A percentile compares a stretch with the other conserved stretches of the same genome.
phyloP scores from a whole-genome alignment of 2,329 filamentous ascomycete species.

The Laburnicola sp. region DNA sequence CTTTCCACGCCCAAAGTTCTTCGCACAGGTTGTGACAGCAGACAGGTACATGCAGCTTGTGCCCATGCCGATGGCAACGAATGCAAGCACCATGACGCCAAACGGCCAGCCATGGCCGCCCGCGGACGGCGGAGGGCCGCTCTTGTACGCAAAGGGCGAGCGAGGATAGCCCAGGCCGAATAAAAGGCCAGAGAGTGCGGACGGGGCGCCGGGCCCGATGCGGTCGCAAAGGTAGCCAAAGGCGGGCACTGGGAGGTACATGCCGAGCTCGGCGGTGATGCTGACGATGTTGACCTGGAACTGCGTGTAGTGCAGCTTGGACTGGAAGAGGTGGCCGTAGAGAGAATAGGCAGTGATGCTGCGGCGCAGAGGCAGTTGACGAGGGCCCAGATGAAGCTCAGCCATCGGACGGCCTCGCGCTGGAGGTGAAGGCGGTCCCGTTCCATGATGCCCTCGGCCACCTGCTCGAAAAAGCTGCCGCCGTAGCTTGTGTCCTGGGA shows the following conservation, averaged over 20 bases:
- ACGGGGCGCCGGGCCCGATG: slow-evolving; percentile 75
- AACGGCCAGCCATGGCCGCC: slow-evolving; percentile 69
- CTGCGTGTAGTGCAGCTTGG: slow-evolving; percentile 83
- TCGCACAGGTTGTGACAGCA: slow-evolving; percentile 92
- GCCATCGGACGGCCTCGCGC: slow-evolving; percentile 56
- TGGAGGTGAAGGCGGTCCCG: slow-evolving; percentile 60
- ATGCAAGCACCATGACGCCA: slow-evolving; percentile 80
- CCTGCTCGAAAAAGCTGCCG: slow-evolving; percentile 61
- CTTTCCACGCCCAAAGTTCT: slow-evolving; percentile 92
- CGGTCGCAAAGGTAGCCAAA: slow-evolving; percentile 93
- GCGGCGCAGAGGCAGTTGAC: slow-evolving; percentile 74
- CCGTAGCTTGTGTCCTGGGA: slow-evolving; percentile 52
- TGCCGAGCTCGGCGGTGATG: slow-evolving; percentile 81
- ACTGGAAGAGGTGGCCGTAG: slow-evolving; percentile 88
- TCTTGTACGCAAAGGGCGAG: slow-evolving; percentile 73
- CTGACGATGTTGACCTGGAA: slow-evolving; percentile 89
- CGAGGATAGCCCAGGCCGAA: slow-evolving; percentile 83
- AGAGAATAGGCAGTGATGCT: slow-evolving; percentile 93
- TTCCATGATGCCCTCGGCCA: slow-evolving; percentile 63
- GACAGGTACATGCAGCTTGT: slow-evolving; percentile 89
- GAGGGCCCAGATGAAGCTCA: slow-evolving; percentile 64
- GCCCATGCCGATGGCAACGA: slow-evolving; percentile 77
- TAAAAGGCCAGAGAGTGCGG: slow-evolving; percentile 69
- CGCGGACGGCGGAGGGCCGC: slow-evolving; percentile 57
- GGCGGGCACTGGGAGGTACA: slow-evolving; percentile 89